phyloP scores from a whole-genome alignment of 2,329 filamentous ascomycete species.

The Ophiostoma pallidulum region DNA sequence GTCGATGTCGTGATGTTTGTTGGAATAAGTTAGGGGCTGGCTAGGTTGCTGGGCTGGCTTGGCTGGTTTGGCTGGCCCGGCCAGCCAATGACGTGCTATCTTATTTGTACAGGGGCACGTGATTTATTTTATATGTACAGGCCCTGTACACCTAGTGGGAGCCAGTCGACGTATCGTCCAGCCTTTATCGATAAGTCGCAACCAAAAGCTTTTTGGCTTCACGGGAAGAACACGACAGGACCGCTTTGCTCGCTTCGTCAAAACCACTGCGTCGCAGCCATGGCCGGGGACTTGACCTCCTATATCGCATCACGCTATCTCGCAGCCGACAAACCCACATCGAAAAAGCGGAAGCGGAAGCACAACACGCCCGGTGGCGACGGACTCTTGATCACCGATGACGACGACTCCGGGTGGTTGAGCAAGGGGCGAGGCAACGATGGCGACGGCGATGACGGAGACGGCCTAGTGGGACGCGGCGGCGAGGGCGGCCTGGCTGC shows the following conservation, averaged over 20 bases:
- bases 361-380: constrained; percentile 26
- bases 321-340: constrained; percentile 51
- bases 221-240: no score
- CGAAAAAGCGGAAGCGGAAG: constrained; percentile 58
- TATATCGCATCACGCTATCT: constrained; percentile 93
- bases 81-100: no score
- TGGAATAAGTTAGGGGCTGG: no score
- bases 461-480: constrained; percentile 36
- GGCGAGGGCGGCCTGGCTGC: constrained; percentile 19
- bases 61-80: no score
- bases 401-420: constrained; percentile 48
- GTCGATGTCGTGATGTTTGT: no score
- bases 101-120: no score
- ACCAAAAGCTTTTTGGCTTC: background rate
- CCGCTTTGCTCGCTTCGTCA: no score
- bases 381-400: constrained; percentile 56
- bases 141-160: no score
- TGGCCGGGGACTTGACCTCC: constrained; percentile 58
- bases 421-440: constrained; percentile 22
- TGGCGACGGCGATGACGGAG: constrained; percentile 38
- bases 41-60: no score
- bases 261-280: constrained; percentile 23
- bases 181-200: constrained; percentile 3
- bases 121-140: no score
- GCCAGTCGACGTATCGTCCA: no score